Evolutionary conservation across 2,329 filamentous ascomycete genomes (phyloP), one percentile per base, ranked within the genome.

Genomic region (Cercospora citrullina): DNA sequence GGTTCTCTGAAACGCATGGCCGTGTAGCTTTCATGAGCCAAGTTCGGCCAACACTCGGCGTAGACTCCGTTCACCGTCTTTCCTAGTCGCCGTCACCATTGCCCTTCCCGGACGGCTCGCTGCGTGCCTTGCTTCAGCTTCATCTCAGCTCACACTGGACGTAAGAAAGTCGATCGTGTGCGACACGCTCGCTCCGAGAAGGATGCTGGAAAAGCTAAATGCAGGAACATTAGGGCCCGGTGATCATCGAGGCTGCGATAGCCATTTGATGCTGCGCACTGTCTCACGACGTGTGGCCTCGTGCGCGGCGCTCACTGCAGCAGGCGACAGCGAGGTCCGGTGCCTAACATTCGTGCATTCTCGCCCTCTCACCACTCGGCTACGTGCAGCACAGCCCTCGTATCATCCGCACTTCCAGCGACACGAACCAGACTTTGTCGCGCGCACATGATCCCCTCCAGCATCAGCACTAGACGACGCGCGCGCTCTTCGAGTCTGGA

Each of bases 91-190:
- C 53, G 21, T 28, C 48, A 16, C 39, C 53, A 18, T 33, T 55
- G 30, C 48, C 7, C 45, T 63, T 55, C 23, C 64, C 28, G 59
- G 42, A 21, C 53, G 65, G 65, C 60, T 48, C 53, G 31, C 28
- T 63, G 53, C 57, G 58, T 68, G 62, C 66, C 66, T 65, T 63
- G 66, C 66, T 51, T 62, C 66, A 36, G 26, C 45, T 31, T 31
- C 48, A 31, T 30, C 48, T 28, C 48, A 16, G 18, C 48, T 6
- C 7, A 26, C 48, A 18, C 14, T 26, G 39, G 26, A 21, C 36
- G 59, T 61, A 45, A 23, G 33, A 61, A 30, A 31, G 18, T 42
- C 28, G 21, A 30, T 18, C 23, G 10, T 63, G 60, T 53, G 28
- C 60, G n/a, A 62, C 60, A 30, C 60, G 59, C 31, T 30, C 9